These are phyloP conservation scores for Sporobolomyces phaffii DNA, from an alignment of 768 basidiomycete genomes.

Conservation along the genomic window DNA sequence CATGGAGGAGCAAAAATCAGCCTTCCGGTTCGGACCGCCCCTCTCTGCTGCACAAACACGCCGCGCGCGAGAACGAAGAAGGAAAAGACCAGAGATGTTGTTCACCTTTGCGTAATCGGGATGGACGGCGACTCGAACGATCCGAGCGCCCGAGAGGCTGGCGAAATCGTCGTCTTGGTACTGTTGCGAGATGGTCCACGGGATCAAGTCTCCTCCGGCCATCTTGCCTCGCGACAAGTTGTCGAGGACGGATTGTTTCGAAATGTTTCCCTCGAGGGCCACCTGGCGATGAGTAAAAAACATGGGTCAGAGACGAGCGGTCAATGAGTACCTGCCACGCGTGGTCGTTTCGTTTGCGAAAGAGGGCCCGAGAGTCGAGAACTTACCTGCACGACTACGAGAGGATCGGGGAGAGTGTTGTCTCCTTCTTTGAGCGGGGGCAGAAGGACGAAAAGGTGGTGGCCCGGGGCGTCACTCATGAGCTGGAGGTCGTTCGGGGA, in stretches of 20 bases:
- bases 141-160: constrained; percentile 75
- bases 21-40: no score
- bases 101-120: constrained; percentile 86
- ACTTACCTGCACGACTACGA: constrained; percentile 73
- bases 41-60: no score
- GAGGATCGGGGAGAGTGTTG: constrained; percentile 70
- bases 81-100: no score
- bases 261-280: constrained; percentile 88
- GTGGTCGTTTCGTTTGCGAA: no score
- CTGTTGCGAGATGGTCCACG: constrained; percentile 84
- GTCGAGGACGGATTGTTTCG: constrained; percentile 75
- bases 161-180: constrained; percentile 96
- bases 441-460: constrained; percentile 89
- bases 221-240: constrained; percentile 74
- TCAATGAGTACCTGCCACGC: no score
- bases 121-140: constrained; percentile 90
- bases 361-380: no score
- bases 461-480: constrained; percentile 91
- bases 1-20: constrained; percentile 44
- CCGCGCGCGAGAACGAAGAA: no score
- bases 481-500: constrained; percentile 98
- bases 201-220: constrained; percentile 93
- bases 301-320: no score
- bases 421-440: constrained; percentile 88
- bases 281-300: constrained; percentile 53